Evolutionary conservation across 2,329 filamentous ascomycete species (phyloP).

Genomic region (Hymenoscyphus linearis): DNA sequence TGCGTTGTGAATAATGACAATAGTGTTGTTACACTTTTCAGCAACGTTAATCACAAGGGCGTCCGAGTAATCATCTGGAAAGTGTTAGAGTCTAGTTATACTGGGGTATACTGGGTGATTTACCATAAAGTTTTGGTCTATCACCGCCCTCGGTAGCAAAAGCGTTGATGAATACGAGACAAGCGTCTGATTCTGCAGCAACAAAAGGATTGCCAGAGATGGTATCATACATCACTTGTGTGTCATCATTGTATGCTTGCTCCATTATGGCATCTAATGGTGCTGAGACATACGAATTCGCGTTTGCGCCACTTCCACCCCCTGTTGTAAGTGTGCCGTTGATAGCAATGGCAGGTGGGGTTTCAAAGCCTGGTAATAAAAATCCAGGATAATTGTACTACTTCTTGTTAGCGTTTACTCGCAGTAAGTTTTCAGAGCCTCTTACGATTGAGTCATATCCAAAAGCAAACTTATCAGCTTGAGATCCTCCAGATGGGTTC

Average conservation of each 20-base stretch:
- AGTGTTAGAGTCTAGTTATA: conserved; percentile 46
- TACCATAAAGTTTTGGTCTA: conserved; percentile 48
- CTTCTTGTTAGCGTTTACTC: background rate
- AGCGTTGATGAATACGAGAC: conserved; percentile 61
- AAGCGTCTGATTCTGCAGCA: conserved; percentile 51
- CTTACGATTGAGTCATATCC: background rate
- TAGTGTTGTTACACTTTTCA: conserved; percentile 54
- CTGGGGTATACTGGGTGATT: conserved; percentile 46
- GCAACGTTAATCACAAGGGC: conserved; percentile 44
- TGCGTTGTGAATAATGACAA: conserved; percentile 60
- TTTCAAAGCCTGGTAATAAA: conserved; percentile 43
- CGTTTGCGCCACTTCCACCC: conserved; percentile 43
- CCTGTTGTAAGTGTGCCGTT: conserved; percentile 44
- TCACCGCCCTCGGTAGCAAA: conserved; percentile 71
- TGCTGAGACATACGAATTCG: conserved; percentile 44
- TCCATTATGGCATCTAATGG: conserved; percentile 51
- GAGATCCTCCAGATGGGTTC: background rate
- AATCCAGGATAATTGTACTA: background rate
- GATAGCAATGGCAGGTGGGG: conserved; percentile 34
- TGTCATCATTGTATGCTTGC: conserved; percentile 49
- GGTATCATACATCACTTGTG: conserved; percentile 56
- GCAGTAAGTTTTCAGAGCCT: too few relatives aligned
- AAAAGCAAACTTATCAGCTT: background rate
- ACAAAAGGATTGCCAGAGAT: conserved; percentile 42
- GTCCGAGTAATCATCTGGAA: conserved; percentile 51